Evolutionary conservation across 2,329 filamentous ascomycete genomes (phyloP), one percentile per base, ranked within the genome.

Genomic region (Nemania sp.): DNA sequence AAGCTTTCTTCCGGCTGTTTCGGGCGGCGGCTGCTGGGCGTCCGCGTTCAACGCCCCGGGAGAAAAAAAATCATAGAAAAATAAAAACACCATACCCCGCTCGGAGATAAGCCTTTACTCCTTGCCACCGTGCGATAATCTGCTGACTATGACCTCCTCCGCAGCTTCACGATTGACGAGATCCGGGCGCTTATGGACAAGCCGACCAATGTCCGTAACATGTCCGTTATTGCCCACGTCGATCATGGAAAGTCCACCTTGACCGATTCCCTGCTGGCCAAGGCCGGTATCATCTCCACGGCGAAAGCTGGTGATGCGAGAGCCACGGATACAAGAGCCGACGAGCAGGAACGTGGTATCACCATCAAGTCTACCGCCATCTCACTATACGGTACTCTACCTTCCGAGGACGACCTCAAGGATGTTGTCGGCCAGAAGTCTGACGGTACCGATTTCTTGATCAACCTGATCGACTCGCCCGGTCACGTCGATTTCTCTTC

Each of bases 401-500:
- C 88, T 70, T 90, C 92, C 76, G 85, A 88, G 56, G 95, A 98
- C 68, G 96, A 98, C 81, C 81, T 98, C 75, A 97, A 97, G 90
- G 96, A 99, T 81, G 94, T 98, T 77, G 91, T 92, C 76, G 90
- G 90, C 82, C 89, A 94, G 85, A 92, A 93, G 86, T 92, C 93
- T 76, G 89, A 94, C 73, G 96, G 96, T 84, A 92, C 91, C 83
- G 93, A 97, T 83, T 99, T 99, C 92, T 89, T 99, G 88, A 97
- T 99, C 91, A 99, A 99, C 92, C 89, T 99, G 86, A 99, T 99
- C 84, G 96, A 99, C 86, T 99, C 96, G 69, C 96, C 96, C 73
- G 96, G 96, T 90, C 96, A 99, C 95, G 96, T 99, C 87, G 96
- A 99, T 87, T 99, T 99, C 92, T 99, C 96, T 49, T 99, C 96